Evolutionary conservation across 1,284 basidiomycete genomes (phyloP).

Genomic region (Mixia osmundae): DNA sequence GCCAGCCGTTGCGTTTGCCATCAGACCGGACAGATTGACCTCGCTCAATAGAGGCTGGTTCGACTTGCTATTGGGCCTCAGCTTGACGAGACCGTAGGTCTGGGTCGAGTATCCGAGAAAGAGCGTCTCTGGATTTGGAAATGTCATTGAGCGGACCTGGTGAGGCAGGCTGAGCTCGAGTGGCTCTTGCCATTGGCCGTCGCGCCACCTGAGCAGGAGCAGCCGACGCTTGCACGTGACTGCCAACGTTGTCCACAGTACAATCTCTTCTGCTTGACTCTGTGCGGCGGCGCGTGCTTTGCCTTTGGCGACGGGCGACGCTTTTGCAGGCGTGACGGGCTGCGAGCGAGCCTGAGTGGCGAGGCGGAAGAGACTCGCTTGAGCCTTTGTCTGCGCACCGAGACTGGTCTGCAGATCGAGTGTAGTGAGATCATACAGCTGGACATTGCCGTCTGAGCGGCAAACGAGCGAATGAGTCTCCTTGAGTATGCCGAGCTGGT

Average conservation of each 20-base stretch:
- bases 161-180: conserved; percentile 64
- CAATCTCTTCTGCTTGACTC: background rate
- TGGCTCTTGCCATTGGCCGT: conserved; percentile 52
- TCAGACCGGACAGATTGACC: background rate
- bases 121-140: conserved; percentile 31
- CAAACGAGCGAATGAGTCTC: conserved; percentile 58
- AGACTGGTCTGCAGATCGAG: conserved; percentile 20
- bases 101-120: conserved; percentile 52
- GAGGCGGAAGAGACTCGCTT: conserved; percentile 50
- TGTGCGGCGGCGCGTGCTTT: conserved; percentile 2
- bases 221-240: conserved; percentile 68
- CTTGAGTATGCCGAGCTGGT: conserved; percentile 61
- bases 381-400: conserved; percentile 33
- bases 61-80: conserved; percentile 19
- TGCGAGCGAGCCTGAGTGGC: conserved; percentile 33
- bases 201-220: conserved; percentile 64
- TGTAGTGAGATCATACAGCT: conserved; percentile 33
- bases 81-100: conserved; percentile 48
- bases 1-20: background rate
- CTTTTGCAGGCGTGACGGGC: conserved; percentile 6
- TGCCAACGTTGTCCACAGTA: conserved; percentile 49
- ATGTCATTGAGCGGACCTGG: conserved; percentile 18
- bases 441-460: conserved; percentile 32
- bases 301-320: conserved; percentile 12
- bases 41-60: background rate